Percentiles rank a stretch among this genome's conserved stretches.
Evolutionary conservation across 129 eudicot species (phyloP).

Genomic region (Centrapalus pauciflorus): DNA sequence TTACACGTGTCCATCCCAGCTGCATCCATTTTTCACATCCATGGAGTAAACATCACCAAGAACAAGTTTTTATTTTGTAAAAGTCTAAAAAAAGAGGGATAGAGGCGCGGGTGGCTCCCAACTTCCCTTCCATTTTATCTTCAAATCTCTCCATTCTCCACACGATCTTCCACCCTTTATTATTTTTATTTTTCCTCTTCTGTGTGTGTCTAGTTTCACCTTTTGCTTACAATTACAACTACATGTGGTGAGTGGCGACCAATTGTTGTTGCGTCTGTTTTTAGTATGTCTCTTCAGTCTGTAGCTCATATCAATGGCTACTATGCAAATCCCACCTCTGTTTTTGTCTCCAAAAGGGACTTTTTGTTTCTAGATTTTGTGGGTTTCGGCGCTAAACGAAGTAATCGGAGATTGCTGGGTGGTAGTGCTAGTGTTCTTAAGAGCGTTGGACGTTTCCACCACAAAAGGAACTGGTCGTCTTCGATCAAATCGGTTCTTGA

Average conservation of each 20-base stretch:
- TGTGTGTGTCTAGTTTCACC: background rate
- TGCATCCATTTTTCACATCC: slow-evolving; percentile 12
- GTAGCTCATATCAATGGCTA: slow-evolving; percentile 41
- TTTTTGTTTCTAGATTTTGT: slow-evolving; percentile 57
- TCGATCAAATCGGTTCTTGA: slow-evolving; percentile 67
- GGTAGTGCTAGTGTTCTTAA: slow-evolving; percentile 6
- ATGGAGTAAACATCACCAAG: slow-evolving; percentile 5
- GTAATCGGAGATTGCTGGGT: slow-evolving; percentile 33
- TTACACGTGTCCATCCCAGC: slow-evolving; percentile 19
- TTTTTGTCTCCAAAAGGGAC: slow-evolving; percentile 43
- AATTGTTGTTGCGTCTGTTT: background rate
- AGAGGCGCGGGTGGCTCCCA: slow-evolving; percentile 55
- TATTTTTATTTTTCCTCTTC: no score
- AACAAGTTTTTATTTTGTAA: background rate
- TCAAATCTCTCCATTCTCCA: slow-evolving; percentile 55
- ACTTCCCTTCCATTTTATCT: slow-evolving; percentile 43
- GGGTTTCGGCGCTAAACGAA: slow-evolving; percentile 41
- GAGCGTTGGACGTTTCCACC: slow-evolving; percentile 12
- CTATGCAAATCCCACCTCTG: slow-evolving; percentile 38
- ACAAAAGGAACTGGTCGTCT: slow-evolving; percentile 25
- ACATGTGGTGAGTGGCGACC: background rate
- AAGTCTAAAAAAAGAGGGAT: background rate
- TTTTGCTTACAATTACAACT: background rate
- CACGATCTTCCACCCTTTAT: slow-evolving; percentile 41
- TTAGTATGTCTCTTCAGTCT: slow-evolving; percentile 63